Evolutionary conservation across 2,329 filamentous ascomycete genomes (phyloP).

Genomic region (Calcarisporium arbuscula): DNA sequence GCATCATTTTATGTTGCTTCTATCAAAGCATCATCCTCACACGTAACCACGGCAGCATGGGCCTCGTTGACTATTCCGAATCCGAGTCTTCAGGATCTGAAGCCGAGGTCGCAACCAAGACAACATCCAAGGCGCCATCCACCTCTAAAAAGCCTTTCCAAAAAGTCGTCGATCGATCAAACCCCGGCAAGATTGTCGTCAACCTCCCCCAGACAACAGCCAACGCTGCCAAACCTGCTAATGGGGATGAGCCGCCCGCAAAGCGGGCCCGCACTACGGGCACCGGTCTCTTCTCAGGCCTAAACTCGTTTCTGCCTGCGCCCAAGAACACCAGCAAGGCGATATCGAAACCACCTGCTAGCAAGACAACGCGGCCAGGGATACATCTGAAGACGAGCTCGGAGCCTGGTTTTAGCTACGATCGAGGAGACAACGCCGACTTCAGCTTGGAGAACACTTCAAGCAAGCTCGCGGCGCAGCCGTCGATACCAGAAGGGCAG

Average conservation of each 20-base stretch:
- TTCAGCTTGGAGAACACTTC: constrained; percentile 12
- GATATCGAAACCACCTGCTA: constrained; percentile 9
- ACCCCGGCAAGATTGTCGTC: constrained; percentile 78
- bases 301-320: constrained; percentile 80
- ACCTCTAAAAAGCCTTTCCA: constrained; percentile 59
- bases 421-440: constrained; percentile 19
- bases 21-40: too few relatives aligned
- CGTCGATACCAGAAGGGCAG: constrained; percentile 48
- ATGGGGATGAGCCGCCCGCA: constrained; percentile 44
- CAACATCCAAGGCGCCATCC: constrained; percentile 22
- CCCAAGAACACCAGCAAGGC: constrained; percentile 57
- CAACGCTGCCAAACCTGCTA: constrained; percentile 26
- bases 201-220: constrained; percentile 56
- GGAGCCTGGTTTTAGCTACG: constrained; percentile 72
- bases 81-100: constrained; percentile 73
- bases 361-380: constrained; percentile 23
- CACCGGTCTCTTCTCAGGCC: constrained; percentile 64
- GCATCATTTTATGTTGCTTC: too few relatives aligned
- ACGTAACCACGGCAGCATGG: constrained; percentile 62
- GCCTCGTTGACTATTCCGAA: constrained; percentile 77
- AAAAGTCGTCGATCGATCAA: constrained; percentile 75
- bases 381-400: constrained; percentile 77
- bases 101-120: constrained; percentile 22
- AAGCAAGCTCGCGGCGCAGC: constrained; percentile 29
- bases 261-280: constrained; percentile 59